A percentile compares a stretch with the other conserved stretches of the same genome.
Conservation (phyloP, 768 basidiomycete species). For the Tylopilus felleus region DNA sequence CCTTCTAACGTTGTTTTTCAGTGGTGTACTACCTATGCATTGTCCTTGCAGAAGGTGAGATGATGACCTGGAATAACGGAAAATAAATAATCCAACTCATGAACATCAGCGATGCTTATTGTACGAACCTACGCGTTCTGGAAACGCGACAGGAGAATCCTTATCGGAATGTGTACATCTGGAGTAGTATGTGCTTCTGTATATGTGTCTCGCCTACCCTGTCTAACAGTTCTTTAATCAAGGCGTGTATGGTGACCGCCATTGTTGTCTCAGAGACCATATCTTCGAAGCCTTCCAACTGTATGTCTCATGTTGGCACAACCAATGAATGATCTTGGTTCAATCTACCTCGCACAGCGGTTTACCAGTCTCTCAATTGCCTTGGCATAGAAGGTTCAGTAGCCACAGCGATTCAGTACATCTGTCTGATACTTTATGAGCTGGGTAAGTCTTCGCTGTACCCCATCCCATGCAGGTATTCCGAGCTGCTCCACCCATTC, state of each 20-base stretch:
- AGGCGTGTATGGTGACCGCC: slow-evolving; percentile 6
- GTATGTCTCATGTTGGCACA: slow-evolving; percentile 1
- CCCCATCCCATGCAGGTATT: neutral
- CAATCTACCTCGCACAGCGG: neutral
- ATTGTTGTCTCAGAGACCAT: slow-evolving; percentile 9
- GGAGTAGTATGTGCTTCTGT: slow-evolving; percentile 4
- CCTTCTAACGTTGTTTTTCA: neutral
- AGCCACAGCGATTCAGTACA: slow-evolving; percentile 9
- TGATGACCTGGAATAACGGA: neutral
- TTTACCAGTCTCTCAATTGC: slow-evolving; percentile 13
- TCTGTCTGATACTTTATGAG: slow-evolving; percentile 17
- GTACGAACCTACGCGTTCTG: slow-evolving; percentile 21
- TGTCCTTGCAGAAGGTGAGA: slow-evolving; percentile 17
- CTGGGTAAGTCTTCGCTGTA: neutral
- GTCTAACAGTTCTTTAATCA: neutral
- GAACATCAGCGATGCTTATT: slow-evolving; percentile 12
- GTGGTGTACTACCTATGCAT: slow-evolving; percentile 15
- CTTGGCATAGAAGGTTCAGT: neutral
- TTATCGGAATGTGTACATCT: slow-evolving; percentile 12
- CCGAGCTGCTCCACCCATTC: neutral
- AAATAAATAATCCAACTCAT: neutral
- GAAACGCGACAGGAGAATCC: slow-evolving; percentile 15
- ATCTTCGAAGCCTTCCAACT: neutral
- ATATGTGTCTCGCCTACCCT: neutral
- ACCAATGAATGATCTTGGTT: neutral